These are phyloP conservation scores for Euphrasia confusa DNA, from an alignment of 257 asterid species.

Conservation along the genomic window DNA sequence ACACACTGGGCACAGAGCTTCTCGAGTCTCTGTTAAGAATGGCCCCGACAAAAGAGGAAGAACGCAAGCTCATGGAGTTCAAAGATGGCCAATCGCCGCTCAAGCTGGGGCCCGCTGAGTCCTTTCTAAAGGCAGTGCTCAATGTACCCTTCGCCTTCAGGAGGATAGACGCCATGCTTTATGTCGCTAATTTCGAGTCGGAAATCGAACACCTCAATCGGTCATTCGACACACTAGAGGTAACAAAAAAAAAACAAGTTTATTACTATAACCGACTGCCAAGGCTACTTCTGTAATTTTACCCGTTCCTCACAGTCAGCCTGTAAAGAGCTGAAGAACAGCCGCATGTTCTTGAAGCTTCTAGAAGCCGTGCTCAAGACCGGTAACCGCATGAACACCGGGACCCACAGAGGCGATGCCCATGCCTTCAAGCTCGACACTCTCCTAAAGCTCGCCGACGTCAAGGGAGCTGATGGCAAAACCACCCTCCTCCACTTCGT, in stretches of 20 bases:
- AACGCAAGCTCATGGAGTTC: constrained; percentile 50
- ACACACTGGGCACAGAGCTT: constrained; percentile 59
- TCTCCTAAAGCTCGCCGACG: constrained; percentile 74
- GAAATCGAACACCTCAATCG: constrained; percentile 64
- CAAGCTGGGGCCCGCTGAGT: constrained; percentile 71
- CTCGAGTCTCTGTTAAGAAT: constrained; percentile 70
- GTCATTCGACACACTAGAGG: constrained; percentile 77
- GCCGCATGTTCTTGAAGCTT: constrained; percentile 70
- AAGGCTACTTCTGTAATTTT: too few relatives aligned
- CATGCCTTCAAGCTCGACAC: constrained; percentile 81
- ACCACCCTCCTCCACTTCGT: constrained; percentile 81
- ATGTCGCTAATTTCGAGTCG: constrained; percentile 54
- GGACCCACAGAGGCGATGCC: constrained; percentile 77
- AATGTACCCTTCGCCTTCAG: constrained; percentile 71
- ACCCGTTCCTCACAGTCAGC: constrained; percentile 42
- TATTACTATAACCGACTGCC: too few relatives aligned
- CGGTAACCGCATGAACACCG: constrained; percentile 76
- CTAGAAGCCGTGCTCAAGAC: constrained; percentile 84
- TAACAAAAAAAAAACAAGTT: constrained; percentile 17
- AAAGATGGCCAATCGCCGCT: constrained; percentile 43
- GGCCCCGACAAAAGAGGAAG: constrained; percentile 84
- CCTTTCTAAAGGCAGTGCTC: constrained; percentile 66
- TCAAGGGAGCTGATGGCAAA: constrained; percentile 72
- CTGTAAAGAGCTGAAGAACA: constrained; percentile 67
- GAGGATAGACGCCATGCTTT: constrained; percentile 83